phyloP scores from a whole-genome alignment of 768 basidiomycete genomes.

The Pisolithus albus region DNA sequence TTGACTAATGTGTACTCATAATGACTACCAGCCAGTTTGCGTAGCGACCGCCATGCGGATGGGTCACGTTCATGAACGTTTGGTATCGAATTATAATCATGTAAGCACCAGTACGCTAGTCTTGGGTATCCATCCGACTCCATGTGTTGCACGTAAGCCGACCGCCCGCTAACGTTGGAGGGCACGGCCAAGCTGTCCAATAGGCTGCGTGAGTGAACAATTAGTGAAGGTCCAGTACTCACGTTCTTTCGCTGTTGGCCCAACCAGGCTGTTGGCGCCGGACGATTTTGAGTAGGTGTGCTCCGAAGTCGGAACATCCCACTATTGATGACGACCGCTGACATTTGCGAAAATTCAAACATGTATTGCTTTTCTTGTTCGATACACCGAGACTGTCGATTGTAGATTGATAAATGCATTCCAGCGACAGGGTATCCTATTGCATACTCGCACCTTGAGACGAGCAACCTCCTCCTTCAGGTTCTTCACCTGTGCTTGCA shows the following conservation, averaged over 20 bases:
- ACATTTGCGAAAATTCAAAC: constrained; percentile 76
- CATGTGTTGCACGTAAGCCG: background rate
- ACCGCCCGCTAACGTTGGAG: constrained; percentile 17
- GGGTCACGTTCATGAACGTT: too few relatives aligned
- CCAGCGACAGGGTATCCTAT: background rate
- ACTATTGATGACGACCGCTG: constrained; percentile 62
- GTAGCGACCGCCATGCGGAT: too few relatives aligned
- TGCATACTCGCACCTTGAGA: constrained; percentile 38
- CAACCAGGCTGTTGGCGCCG: constrained; percentile 62
- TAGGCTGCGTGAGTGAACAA: background rate
- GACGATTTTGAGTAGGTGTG: constrained; percentile 45
- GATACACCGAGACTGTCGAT: constrained; percentile 37
- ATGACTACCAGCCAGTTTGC: too few relatives aligned
- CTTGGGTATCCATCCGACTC: constrained; percentile 8
- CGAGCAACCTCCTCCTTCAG: constrained; percentile 58
- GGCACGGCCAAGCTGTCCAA: constrained; percentile 23
- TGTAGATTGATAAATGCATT: background rate
- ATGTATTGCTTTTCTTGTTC: constrained; percentile 59
- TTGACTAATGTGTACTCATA: too few relatives aligned
- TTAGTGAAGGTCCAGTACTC: constrained; percentile 3
- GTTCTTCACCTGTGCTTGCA: constrained; percentile 57
- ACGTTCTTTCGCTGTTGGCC: constrained; percentile 54
- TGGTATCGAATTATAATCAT: background rate
- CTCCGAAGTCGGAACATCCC: constrained; percentile 60
- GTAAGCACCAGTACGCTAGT: background rate